Evolutionary conservation across 305 asterid genomes (phyloP).

Genomic region (Caryopteris hybrid): DNA sequence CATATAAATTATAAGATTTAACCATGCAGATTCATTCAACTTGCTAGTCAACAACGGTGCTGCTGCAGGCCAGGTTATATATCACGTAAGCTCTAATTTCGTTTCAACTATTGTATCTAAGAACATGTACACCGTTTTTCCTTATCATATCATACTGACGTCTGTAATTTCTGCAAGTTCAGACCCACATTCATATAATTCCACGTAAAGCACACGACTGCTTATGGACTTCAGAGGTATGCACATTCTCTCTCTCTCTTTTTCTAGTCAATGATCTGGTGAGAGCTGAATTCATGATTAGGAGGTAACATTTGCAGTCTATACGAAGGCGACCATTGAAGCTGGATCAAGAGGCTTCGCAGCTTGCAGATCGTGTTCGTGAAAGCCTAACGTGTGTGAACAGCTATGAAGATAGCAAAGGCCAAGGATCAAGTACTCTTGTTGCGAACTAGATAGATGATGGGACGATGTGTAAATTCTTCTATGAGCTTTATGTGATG

Average conservation of each 20-base stretch:
- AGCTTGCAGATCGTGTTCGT: constrained; percentile 57
- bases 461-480: background rate
- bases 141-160: background rate
- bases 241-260: background rate
- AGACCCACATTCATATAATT: constrained; percentile 94
- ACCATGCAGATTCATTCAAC: constrained; percentile 84
- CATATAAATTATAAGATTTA: too few relatives aligned
- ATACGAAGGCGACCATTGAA: constrained; percentile 55
- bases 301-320: constrained; percentile 34
- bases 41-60: constrained; percentile 92
- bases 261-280: background rate
- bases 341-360: constrained; percentile 60
- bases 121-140: background rate
- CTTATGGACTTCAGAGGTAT: constrained; percentile 90
- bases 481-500: background rate
- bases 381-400: constrained; percentile 37
- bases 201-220: constrained; percentile 86
- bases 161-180: constrained; percentile 31
- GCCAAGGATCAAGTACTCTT: constrained; percentile 42
- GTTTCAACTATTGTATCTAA: background rate
- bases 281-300: background rate
- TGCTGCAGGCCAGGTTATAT: constrained; percentile 90
- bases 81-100: constrained; percentile 56
- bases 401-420: constrained; percentile 45
- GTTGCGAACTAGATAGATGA: constrained; percentile 30